These are phyloP conservation scores for Candida germanica DNA, from an alignment of 805 yeast genomes.

Conservation along the genomic window DNA sequence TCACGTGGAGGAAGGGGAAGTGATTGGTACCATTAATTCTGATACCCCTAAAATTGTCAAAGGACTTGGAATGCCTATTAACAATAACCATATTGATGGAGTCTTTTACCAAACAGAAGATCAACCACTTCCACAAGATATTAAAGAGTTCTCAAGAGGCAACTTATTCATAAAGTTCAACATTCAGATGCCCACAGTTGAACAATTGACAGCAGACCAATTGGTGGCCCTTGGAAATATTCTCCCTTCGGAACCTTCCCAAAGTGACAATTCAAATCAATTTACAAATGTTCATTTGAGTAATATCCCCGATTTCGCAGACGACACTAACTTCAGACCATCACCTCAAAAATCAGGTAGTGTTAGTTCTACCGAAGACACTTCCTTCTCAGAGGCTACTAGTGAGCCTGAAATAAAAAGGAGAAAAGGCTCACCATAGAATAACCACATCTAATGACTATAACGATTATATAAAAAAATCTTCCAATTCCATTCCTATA, in stretches of 20 bases:
- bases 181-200: conserved; percentile 30
- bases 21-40: conserved; percentile 54
- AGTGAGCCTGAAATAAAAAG: neutral
- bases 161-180: conserved; percentile 40
- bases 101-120: conserved; percentile 21
- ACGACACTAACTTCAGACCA: neutral
- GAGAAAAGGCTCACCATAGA: neutral
- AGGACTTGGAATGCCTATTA: conserved; percentile 63
- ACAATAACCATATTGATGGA: conserved; percentile 22
- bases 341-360: conserved; percentile 2
- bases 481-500: no score
- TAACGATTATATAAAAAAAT: neutral
- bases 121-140: conserved; percentile 3
- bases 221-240: conserved; percentile 18
- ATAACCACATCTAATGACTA: neutral
- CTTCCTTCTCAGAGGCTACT: neutral
- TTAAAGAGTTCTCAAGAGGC: conserved; percentile 26
- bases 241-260: conserved; percentile 16
- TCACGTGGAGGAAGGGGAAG: conserved; percentile 31
- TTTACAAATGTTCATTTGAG: conserved; percentile 7
- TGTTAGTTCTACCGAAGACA: conserved; percentile 4
- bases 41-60: conserved; percentile 46
- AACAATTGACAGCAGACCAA: conserved; percentile 24
- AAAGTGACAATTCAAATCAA: neutral
- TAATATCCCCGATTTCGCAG: conserved; percentile 8